Percentiles rank a stretch among this genome's conserved stretches.
phyloP scores from a whole-genome alignment of 2,329 filamentous ascomycete genomes.

The Coleophoma crateriformis region DNA sequence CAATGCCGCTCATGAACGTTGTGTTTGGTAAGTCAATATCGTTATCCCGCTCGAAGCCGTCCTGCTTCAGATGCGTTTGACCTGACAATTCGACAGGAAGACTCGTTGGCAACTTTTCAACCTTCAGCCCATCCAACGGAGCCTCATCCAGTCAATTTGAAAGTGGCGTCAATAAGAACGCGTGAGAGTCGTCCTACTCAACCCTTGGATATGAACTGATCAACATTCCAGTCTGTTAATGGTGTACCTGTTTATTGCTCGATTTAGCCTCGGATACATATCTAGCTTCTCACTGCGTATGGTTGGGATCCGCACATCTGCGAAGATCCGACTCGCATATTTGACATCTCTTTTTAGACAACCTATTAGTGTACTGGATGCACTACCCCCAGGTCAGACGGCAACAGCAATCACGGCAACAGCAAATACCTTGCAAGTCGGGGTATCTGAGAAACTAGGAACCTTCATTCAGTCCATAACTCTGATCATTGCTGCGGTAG shows the following conservation, averaged over 20 bases:
- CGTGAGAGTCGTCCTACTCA: slow-evolving; percentile 27
- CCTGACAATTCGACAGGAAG: slow-evolving; percentile 23
- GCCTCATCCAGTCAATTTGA: not conserved
- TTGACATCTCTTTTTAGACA: slow-evolving; percentile 58
- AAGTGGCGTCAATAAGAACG: not conserved
- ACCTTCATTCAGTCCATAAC: slow-evolving; percentile 45
- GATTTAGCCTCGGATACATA: slow-evolving; percentile 58
- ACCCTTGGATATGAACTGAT: not conserved
- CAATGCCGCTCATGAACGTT: slow-evolving; percentile 54
- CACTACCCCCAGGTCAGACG: slow-evolving; percentile 39
- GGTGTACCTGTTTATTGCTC: slow-evolving; percentile 63
- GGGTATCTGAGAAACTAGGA: slow-evolving; percentile 55
- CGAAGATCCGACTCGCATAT: slow-evolving; percentile 58
- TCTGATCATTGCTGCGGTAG: slow-evolving; percentile 52
- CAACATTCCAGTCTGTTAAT: slow-evolving; percentile 51
- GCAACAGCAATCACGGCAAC: slow-evolving; percentile 52
- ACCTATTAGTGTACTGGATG: slow-evolving; percentile 63
- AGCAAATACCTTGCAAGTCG: slow-evolving; percentile 47
- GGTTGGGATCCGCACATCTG: slow-evolving; percentile 56
- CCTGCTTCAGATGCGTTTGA: not conserved
- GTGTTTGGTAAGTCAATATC: slow-evolving; percentile 41
- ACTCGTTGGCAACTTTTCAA: slow-evolving; percentile 43
- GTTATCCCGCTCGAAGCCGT: slow-evolving; percentile 2
- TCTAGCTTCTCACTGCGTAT: slow-evolving; percentile 56
- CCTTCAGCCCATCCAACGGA: not conserved